Base-by-base conservation (phyloP, 1,284 basidiomycete genomes). In the Agaricales sp. region DNA sequence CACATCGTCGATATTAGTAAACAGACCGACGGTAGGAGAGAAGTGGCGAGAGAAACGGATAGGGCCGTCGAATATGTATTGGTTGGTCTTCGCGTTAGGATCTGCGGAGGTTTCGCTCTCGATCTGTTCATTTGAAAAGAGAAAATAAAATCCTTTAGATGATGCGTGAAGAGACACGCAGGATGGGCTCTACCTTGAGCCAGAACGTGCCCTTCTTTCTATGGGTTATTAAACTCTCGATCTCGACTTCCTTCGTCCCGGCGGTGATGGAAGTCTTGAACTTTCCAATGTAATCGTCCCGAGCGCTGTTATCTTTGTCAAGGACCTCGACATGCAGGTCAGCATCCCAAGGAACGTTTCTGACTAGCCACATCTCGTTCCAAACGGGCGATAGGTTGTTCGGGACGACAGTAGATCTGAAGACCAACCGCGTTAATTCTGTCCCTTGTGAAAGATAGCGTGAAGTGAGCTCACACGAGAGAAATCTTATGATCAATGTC, bases 41-140 rank as follows among this genome's bases (percentile, higher is more conserved):
- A 68, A 75, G 58, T 87, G 83, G 4, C 74, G 68, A 2, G 82
- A 80, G 61, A 73, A 87, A 45, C 80, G 81, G 48, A 84, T 71
- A 22, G 84, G 85, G 0, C 85, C 84, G 56, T 82, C 77, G 60
- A 87, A 88, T 49, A 72, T 67, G 62, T 85, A 87, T 11, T 75
- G 73, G 45, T 68, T 65, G 8, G 58, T 52, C 44, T 59, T 54
- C 0, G 75, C 67, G 25, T 70, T 58, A 25, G 52, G 37, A 20
- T 63, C 58, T 3, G 52, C 51, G 0, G 66, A 59, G 12, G 63
- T 58, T 11, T 47, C 57, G 46, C 60, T 60, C 3, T 70, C 66
- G 26, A 73, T 67, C 68, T 72, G 48, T 12, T n/a, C n/a, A n/a
- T n/a, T n/a, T n/a, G 11, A 21, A 25, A 6, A 37, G 12, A 37